Percentiles rank a stretch among this genome's conserved stretches.
phyloP scores from a whole-genome alignment of 108 stramenopile species.

The Fistulifera pelliculosa region DNA sequence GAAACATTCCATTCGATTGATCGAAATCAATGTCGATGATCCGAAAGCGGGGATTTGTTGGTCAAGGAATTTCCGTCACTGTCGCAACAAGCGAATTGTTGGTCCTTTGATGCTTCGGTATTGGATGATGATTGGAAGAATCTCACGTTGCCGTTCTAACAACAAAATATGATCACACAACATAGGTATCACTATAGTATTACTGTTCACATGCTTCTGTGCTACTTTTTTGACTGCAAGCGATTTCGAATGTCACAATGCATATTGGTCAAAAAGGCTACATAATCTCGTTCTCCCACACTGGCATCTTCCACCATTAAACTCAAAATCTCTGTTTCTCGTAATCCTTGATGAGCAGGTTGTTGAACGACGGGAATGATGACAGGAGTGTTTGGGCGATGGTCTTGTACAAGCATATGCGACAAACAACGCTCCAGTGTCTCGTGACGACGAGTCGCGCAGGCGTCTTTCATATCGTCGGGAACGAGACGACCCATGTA shows the following conservation, averaged over 20 bases:
- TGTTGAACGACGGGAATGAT: slow-evolving; percentile 6
- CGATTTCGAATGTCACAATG: slow-evolving; percentile 6
- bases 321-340: slow-evolving; percentile 7
- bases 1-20: slow-evolving; percentile 9
- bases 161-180: neutral
- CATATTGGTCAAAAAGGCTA: slow-evolving; percentile 3
- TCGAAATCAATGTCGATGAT: slow-evolving; percentile 26
- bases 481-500: slow-evolving; percentile 43
- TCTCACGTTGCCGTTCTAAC: slow-evolving; percentile 19
- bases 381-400: slow-evolving; percentile 4
- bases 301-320: slow-evolving; percentile 16
- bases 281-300: slow-evolving; percentile 9
- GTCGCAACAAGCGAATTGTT: slow-evolving; percentile 13
- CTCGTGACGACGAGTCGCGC: slow-evolving; percentile 1
- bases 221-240: neutral
- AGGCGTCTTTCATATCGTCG: slow-evolving; percentile 7
- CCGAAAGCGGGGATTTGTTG: slow-evolving; percentile 6
- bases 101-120: slow-evolving; percentile 8
- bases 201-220: too few species aligned
- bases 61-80: neutral
- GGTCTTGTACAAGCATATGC: too few species aligned
- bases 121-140: slow-evolving; percentile 20
- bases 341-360: neutral
- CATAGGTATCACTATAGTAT: too few species aligned
- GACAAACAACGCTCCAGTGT: too few species aligned